Conservation (phyloP, 768 basidiomycete species). For the Filobasidium wieringae region DNA sequence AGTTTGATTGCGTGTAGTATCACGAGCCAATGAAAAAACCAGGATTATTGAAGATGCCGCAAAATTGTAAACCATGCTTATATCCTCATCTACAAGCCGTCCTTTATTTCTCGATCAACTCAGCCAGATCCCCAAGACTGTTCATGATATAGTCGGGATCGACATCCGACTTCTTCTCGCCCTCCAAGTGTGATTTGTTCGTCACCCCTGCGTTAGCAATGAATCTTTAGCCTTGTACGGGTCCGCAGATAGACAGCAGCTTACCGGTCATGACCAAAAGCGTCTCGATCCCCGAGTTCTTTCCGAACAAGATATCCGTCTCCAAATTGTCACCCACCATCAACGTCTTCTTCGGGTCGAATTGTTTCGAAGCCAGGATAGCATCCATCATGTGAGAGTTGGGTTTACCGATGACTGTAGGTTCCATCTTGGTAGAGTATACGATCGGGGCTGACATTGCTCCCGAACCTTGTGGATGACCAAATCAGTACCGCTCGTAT, state of each 20-base stretch:
- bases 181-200: slow-evolving; percentile 58
- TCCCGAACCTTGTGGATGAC: slow-evolving; percentile 45
- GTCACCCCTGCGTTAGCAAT: slow-evolving; percentile 55
- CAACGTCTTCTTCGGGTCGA: slow-evolving; percentile 73
- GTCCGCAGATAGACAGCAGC: slow-evolving; percentile 4
- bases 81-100: too few species aligned
- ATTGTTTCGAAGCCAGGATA: slow-evolving; percentile 67
- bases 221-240: neutral
- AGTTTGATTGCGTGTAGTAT: too few species aligned
- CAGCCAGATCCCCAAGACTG: slow-evolving; percentile 75
- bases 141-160: slow-evolving; percentile 70
- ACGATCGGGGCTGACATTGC: slow-evolving; percentile 70
- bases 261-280: slow-evolving; percentile 84
- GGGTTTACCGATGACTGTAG: slow-evolving; percentile 82
- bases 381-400: slow-evolving; percentile 81
- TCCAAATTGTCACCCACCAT: slow-evolving; percentile 94
- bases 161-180: slow-evolving; percentile 55
- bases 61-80: too few species aligned
- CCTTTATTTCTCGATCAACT: too few species aligned
- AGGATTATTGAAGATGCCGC: too few species aligned
- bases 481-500: neutral
- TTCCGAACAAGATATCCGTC: slow-evolving; percentile 90
- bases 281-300: slow-evolving; percentile 71
- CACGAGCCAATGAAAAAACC: too few species aligned
- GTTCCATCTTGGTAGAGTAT: slow-evolving; percentile 57